Percentiles rank a stretch among this genome's conserved stretches.
phyloP scores from a whole-genome alignment of 2,329 filamentous ascomycete genomes.

The Trichoderma polysporum region DNA sequence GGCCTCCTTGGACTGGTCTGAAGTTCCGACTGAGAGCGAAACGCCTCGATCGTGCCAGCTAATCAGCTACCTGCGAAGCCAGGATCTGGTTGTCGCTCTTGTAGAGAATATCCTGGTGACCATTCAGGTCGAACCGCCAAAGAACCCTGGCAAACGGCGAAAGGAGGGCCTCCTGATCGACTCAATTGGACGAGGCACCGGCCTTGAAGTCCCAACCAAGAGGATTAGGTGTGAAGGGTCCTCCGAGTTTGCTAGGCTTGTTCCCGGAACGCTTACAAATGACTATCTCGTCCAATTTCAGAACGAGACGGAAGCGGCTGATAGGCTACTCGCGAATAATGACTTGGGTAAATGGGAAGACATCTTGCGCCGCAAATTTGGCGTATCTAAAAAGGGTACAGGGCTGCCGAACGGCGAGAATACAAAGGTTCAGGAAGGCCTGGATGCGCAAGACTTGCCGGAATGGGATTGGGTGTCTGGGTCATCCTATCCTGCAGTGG shows the following conservation, averaged over 20 bases:
- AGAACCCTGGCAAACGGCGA: slow-evolving; percentile 54
- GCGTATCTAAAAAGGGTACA: slow-evolving; percentile 35
- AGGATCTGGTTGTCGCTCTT: slow-evolving; percentile 65
- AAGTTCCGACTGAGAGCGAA: slow-evolving; percentile 39
- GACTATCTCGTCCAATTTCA: slow-evolving; percentile 48
- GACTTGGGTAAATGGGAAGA: slow-evolving; percentile 52
- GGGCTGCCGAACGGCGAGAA: slow-evolving; percentile 26
- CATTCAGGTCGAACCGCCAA: slow-evolving; percentile 66
- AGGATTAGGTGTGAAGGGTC: slow-evolving; percentile 34
- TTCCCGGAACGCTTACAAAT: slow-evolving; percentile 53
- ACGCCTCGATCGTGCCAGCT: slow-evolving; percentile 43
- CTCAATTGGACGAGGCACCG: slow-evolving; percentile 66
- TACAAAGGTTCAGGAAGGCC: slow-evolving; percentile 21
- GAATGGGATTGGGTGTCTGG: slow-evolving; percentile 54
- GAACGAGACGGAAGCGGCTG: slow-evolving; percentile 47
- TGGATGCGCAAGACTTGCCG: slow-evolving; percentile 32
- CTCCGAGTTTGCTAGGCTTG: slow-evolving; percentile 36
- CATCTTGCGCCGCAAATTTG: slow-evolving; percentile 50
- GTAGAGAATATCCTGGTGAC: slow-evolving; percentile 64
- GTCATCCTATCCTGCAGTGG: slow-evolving; percentile 52
- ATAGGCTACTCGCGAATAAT: slow-evolving; percentile 46
- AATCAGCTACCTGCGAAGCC: slow-evolving; percentile 63
- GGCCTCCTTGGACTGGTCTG: slow-evolving; percentile 44
- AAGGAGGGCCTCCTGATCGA: slow-evolving; percentile 68
- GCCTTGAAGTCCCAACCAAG: slow-evolving; percentile 39